phyloP scores from a whole-genome alignment of 2,329 filamentous ascomycete species.

The Pseudopyricularia cyperi region DNA sequence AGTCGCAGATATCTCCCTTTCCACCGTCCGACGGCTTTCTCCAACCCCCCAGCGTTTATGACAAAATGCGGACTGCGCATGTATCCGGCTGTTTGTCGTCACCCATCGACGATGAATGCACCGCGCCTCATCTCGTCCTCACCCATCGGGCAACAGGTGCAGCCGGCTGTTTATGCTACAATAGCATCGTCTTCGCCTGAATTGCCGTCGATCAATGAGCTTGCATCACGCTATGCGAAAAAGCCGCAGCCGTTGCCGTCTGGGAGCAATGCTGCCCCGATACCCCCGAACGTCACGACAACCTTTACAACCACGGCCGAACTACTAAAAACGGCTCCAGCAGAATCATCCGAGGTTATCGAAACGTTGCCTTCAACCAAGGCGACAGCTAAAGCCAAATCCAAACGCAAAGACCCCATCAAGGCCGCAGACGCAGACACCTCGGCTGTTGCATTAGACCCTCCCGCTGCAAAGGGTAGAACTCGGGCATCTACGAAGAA shows the following conservation, averaged over 20 bases:
- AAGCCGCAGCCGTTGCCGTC: slow-evolving; percentile 17
- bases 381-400: not conserved
- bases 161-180: slow-evolving; percentile 3
- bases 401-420: not conserved
- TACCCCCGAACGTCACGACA: slow-evolving; percentile 20
- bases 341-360: slow-evolving; percentile 5
- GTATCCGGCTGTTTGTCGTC: slow-evolving; percentile 13
- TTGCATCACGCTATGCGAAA: slow-evolving; percentile 24
- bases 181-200: slow-evolving; percentile 37
- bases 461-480: not conserved
- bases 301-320: slow-evolving; percentile 29
- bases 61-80: slow-evolving; percentile 31
- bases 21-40: not conserved
- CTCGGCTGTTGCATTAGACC: not conserved
- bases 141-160: slow-evolving; percentile 9
- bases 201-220: slow-evolving; percentile 37
- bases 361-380: not conserved
- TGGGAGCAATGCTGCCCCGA: slow-evolving; percentile 22
- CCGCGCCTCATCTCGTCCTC: slow-evolving; percentile 17
- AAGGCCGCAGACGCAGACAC: not conserved
- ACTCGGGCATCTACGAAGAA: not conserved
- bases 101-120: slow-evolving; percentile 17
- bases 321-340: slow-evolving; percentile 20
- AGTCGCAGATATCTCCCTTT: no score
- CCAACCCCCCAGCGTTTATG: not conserved